Conservation (phyloP, 2,329 filamentous ascomycete species). For the Talaromyces sp. region DNA sequence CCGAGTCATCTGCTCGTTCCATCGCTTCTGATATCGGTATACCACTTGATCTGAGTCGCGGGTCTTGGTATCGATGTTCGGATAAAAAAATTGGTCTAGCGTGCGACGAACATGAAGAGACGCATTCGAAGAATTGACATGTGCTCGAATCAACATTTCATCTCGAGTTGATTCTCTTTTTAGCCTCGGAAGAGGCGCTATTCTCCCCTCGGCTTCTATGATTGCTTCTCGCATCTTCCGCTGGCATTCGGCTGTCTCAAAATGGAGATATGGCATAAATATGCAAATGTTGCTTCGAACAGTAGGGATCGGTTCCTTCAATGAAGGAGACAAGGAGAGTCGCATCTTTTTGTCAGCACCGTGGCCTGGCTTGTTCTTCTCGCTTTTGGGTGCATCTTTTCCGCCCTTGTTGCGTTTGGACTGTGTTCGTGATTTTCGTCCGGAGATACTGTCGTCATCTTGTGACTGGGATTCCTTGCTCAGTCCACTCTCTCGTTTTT, state of each 20-base stretch:
- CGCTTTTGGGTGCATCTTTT: slow-evolving; percentile 18
- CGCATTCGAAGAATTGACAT: slow-evolving; percentile 30
- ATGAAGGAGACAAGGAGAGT: slow-evolving; percentile 1
- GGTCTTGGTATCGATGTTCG: slow-evolving; percentile 53
- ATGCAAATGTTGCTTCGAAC: slow-evolving; percentile 23
- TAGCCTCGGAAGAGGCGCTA: slow-evolving; percentile 15
- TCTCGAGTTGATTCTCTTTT: slow-evolving; percentile 28
- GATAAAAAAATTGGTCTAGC: slow-evolving; percentile 62
- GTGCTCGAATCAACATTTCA: slow-evolving; percentile 33
- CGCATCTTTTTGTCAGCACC: slow-evolving; percentile 8
- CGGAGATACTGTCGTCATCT: slow-evolving; percentile 20
- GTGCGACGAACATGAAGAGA: slow-evolving; percentile 55
- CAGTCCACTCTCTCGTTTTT: slow-evolving; percentile 28
- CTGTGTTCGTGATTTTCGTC: slow-evolving; percentile 24
- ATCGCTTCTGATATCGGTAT: slow-evolving; percentile 51
- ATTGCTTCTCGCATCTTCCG: slow-evolving; percentile 55
- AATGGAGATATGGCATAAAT: slow-evolving; percentile 63
- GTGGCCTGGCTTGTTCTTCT: slow-evolving; percentile 26
- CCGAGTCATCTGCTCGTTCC: slow-evolving; percentile 21
- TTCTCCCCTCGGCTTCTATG: slow-evolving; percentile 26
- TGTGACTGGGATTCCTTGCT: slow-evolving; percentile 18
- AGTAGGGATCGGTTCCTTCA: background rate
- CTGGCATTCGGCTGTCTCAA: slow-evolving; percentile 54
- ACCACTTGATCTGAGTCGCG: slow-evolving; percentile 62
- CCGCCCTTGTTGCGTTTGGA: slow-evolving; percentile 24